Evolutionary conservation across 371 early-diverging fungal genomes (phyloP).

Genomic region (Vairimorpha apis): DNA sequence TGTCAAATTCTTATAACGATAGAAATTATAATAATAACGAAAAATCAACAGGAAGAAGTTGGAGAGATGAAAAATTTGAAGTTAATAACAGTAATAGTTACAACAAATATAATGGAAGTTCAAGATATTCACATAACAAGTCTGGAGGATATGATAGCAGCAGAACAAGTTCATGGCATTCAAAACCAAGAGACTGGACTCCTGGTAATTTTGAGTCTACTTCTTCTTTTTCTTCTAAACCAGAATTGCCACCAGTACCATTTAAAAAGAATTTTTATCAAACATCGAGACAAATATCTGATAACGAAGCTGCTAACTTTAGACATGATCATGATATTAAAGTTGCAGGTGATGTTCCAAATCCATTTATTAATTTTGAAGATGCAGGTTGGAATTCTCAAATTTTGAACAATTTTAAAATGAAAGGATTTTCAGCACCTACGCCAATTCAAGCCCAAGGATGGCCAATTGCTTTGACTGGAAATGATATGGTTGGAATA

Average conservation of each 20-base stretch:
- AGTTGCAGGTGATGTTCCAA: slow-evolving; percentile 66
- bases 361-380: slow-evolving; percentile 74
- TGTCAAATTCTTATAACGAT: background rate
- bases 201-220: background rate
- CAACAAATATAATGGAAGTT: background rate
- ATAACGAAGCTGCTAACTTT: slow-evolving; percentile 64
- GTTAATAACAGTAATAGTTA: background rate
- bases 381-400: slow-evolving; percentile 68
- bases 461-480: slow-evolving; percentile 95
- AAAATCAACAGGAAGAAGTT: background rate
- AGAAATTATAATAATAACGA: background rate
- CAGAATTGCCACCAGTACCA: slow-evolving; percentile 42
- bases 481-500: slow-evolving; percentile 93
- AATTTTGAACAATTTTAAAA: slow-evolving; percentile 72
- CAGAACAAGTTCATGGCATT: slow-evolving; percentile 2
- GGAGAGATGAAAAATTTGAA: background rate
- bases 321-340: slow-evolving; percentile 65
- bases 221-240: background rate
- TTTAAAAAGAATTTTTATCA: slow-evolving; percentile 73
- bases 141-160: slow-evolving; percentile 21
- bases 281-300: slow-evolving; percentile 62
- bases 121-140: background rate
- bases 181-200: background rate
- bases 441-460: slow-evolving; percentile 96
- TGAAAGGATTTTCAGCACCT: slow-evolving; percentile 76